Evolutionary conservation across 805 yeast species (phyloP), one percentile per base, ranked within the genome.

Genomic region (Wickerhamomyces rabaulensis): DNA sequence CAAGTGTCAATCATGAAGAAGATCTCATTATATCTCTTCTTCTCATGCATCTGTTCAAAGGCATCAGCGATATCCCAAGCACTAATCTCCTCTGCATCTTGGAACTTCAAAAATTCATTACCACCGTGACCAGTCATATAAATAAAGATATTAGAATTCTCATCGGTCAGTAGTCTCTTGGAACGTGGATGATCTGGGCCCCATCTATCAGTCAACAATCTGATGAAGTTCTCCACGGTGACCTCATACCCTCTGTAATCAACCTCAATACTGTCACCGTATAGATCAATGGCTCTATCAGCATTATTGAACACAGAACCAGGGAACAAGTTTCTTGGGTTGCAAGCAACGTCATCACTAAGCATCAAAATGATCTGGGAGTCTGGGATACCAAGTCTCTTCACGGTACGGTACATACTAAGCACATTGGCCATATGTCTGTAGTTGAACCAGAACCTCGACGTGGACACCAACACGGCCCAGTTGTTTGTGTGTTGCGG

Each of bases 71-170:
- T 78, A 66, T 94, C 99, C 69, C 88, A 84, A 9, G 96, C 82
- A 2, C 96, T 90, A 48, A 94, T 90, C 60, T 94, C 99, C 64
- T 94, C 99, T 10, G 98, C 97, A 63, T 94, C 99, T 69, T 94
- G 99, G 65, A 94, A 94, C 67, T 94, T 94, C 58, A 94, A 76
- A 65, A 94, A 94, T 65, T 94, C 98, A 59, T 91, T 89, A 44
- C 99, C 99, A 21, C 99, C 99, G 66, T 94, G 99, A 21, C 99
- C 99, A 1, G 99, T 94, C 82, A 94, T 75, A 64, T 94, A 94
- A 23, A 94, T 85, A 65, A 94, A 87, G 43, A 94, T 89, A 64
- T 94, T 94, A 26, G 96, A 87, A 62, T 89, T 82, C 63, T 91
- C 97, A 69, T 94, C 98, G 0, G 98, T 89, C 50, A 91, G 69